Percentiles rank a stretch among this genome's conserved stretches.
Conservation (phyloP, 768 basidiomycete species). For the Trametes cubensis region DNA sequence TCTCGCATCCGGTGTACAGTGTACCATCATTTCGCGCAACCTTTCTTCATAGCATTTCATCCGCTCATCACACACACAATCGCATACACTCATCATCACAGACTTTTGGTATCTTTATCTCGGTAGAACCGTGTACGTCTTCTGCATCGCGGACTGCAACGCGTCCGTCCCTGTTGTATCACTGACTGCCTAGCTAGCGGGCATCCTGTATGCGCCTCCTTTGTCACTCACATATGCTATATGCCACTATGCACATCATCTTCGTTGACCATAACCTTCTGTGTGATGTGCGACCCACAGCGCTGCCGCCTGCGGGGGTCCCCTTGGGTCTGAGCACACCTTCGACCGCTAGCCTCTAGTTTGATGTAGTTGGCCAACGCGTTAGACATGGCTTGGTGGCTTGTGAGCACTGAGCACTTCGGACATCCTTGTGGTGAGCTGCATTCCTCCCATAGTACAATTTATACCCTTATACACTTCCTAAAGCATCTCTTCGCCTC, state of each 20-base stretch:
- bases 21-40: constrained; percentile 13
- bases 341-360: no score
- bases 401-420: no score
- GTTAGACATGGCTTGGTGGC: no score
- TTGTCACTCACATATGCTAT: constrained; percentile 11
- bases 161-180: constrained; percentile 15
- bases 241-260: constrained; percentile 14
- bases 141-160: constrained; percentile 15
- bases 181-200: constrained; percentile 9
- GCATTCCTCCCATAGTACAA: no score
- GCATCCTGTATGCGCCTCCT: constrained; percentile 20
- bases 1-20: constrained; percentile 20
- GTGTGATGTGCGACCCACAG: no score
- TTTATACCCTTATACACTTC: no score
- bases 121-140: constrained; percentile 33
- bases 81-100: constrained; percentile 1
- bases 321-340: no score
- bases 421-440: no score
- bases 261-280: no score
- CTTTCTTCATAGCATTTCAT: neutral
- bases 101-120: constrained; percentile 32
- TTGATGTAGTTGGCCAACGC: no score
- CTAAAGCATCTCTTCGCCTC: neutral
- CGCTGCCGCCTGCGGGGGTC: no score
- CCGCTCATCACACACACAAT: neutral